A percentile compares a stretch with the other conserved stretches of the same genome.
Conservation (phyloP, 108 stramenopile species). For the Fragilaria radians region DNA sequence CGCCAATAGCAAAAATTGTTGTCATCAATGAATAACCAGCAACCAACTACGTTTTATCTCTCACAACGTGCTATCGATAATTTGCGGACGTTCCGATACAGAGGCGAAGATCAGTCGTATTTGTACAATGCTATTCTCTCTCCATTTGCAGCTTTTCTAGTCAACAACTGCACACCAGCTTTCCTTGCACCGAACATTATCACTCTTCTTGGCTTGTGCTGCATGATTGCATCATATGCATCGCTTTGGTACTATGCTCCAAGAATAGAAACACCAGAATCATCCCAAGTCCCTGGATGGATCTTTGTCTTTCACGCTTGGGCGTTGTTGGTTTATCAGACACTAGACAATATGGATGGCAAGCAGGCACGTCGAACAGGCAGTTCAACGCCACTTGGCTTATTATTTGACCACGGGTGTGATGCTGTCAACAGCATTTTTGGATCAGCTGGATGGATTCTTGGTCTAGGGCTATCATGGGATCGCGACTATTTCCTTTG, state of each 20-base stretch:
- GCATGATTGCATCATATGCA: conserved; percentile 69
- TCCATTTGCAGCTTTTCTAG: conserved; percentile 71
- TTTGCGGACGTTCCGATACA: conserved; percentile 59
- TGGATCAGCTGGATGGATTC: conserved; percentile 76
- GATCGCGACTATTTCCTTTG: conserved; percentile 23
- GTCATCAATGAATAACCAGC: too few relatives aligned
- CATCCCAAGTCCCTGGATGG: conserved; percentile 52
- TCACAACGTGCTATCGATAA: conserved; percentile 29
- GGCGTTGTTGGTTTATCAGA: conserved; percentile 92
- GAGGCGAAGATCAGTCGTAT: conserved; percentile 63
- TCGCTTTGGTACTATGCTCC: conserved; percentile 63
- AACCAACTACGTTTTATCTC: too few relatives aligned
- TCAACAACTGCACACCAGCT: conserved; percentile 58
- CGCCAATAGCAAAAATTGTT: too few relatives aligned
- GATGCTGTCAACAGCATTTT: conserved; percentile 88
- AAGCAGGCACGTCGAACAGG: conserved; percentile 93
- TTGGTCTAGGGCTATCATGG: conserved; percentile 37
- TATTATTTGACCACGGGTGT: conserved; percentile 96
- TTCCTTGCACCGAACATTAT: conserved; percentile 90
- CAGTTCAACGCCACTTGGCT: conserved; percentile 85
- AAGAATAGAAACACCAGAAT: conserved; percentile 7
- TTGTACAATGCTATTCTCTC: conserved; percentile 80
- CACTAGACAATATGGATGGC: conserved; percentile 98
- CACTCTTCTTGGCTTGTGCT: conserved; percentile 71
- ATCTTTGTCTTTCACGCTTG: conserved; percentile 78